A percentile compares a stretch with the other conserved stretches of the same genome.
Conservation (phyloP, 495 filamentous ascomycete species). For the Neurospora sp. region DNA sequence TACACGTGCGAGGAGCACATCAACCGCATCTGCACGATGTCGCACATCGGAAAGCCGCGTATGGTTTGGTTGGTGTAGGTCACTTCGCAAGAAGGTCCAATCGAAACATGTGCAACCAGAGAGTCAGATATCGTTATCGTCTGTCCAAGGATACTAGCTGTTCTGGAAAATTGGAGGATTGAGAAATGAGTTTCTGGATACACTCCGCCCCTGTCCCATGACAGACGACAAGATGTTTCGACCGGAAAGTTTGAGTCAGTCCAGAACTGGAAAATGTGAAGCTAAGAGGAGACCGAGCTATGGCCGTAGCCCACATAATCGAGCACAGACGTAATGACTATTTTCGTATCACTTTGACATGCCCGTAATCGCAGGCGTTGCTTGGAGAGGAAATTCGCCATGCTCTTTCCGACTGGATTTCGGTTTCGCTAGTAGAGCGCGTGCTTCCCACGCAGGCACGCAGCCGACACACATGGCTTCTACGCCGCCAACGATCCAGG, state of each 20-base stretch:
- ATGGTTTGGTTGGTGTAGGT: not conserved
- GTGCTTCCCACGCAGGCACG: not conserved
- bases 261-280: not conserved
- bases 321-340: not conserved
- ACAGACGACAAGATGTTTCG: not conserved
- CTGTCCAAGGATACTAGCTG: not conserved
- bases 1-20: not conserved
- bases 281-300: not conserved
- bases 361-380: not conserved
- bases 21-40: slow-evolving; percentile 1
- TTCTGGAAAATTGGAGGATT: not conserved
- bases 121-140: not conserved
- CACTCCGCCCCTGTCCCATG: not conserved
- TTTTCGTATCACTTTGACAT: not conserved
- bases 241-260: not conserved
- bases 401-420: not conserved
- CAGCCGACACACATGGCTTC: not conserved
- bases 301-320: not conserved
- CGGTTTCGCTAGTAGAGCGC: not conserved
- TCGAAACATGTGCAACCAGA: not conserved
- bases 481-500: not conserved
- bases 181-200: not conserved
- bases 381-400: not conserved
- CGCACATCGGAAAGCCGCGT: not conserved
- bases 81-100: not conserved